These are phyloP conservation scores for Protea cynaroides DNA, from an alignment of 164 flowering plant genomes.

Conservation along the genomic window DNA sequence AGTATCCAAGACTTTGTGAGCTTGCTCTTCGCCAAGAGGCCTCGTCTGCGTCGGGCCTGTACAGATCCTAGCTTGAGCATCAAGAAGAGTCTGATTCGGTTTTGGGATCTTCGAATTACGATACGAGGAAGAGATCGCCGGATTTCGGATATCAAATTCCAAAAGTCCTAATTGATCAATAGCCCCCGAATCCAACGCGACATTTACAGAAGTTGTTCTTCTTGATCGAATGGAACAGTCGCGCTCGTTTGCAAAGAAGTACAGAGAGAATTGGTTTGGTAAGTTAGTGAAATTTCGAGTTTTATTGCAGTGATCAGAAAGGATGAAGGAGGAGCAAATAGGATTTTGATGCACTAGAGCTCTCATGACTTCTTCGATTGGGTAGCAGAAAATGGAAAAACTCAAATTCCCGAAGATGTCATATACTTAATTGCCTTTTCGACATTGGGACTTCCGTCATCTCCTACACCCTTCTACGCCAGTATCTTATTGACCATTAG, in stretches of 20 bases:
- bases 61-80: conserved; percentile 94
- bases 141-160: conserved; percentile 44
- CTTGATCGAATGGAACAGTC: conserved; percentile 7
- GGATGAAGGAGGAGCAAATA: conserved; percentile 8
- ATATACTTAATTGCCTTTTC: too few species aligned
- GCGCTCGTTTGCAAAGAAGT: not conserved
- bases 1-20: conserved; percentile 77
- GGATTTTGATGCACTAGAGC: conserved; percentile 29
- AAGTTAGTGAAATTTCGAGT: not conserved
- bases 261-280: conserved; percentile 4
- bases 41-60: conserved; percentile 91
- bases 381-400: not conserved
- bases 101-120: conserved; percentile 40
- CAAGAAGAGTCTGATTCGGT: conserved; percentile 86
- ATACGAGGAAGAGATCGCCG: conserved; percentile 61
- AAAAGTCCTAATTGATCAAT: conserved; percentile 39
- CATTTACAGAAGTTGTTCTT: conserved; percentile 13
- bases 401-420: too few species aligned
- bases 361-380: conserved; percentile 23
- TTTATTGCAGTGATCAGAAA: conserved; percentile 11
- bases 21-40: conserved; percentile 81
- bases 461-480: too few species aligned
- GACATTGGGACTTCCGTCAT: too few species aligned
- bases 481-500: too few species aligned
- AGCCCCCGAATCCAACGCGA: conserved; percentile 31